Conservation (phyloP, 2,329 filamentous ascomycete species). For the Atkinsonella hypoxylon region DNA sequence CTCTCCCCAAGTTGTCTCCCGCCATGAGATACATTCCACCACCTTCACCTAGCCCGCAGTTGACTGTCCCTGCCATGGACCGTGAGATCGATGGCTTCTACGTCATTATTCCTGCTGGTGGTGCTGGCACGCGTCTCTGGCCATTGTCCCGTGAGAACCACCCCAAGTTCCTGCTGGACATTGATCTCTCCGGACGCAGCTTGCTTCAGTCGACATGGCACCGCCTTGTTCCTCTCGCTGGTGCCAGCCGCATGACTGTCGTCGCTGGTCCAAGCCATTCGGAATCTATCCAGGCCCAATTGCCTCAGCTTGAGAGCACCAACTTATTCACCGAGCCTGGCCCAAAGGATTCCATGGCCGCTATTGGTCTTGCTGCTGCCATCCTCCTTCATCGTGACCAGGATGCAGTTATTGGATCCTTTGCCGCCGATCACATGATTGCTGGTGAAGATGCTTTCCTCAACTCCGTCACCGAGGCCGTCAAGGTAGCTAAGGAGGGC, state of each 20-base stretch:
- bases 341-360: slow-evolving; percentile 17
- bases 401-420: slow-evolving; percentile 15
- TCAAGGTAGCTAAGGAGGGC: slow-evolving; percentile 15
- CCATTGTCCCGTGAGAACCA: slow-evolving; percentile 16
- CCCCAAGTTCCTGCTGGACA: slow-evolving; percentile 16
- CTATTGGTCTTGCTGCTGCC: slow-evolving; percentile 15
- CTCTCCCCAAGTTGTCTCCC: slow-evolving; percentile 7
- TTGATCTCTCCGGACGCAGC: slow-evolving; percentile 15
- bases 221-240: slow-evolving; percentile 15
- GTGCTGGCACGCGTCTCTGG: slow-evolving; percentile 17
- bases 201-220: slow-evolving; percentile 16
- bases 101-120: slow-evolving; percentile 16
- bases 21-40: slow-evolving; percentile 8
- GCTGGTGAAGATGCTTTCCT: slow-evolving; percentile 17
- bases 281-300: slow-evolving; percentile 13
- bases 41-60: slow-evolving; percentile 7
- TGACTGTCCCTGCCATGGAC: slow-evolving; percentile 7
- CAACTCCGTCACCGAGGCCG: slow-evolving; percentile 14
- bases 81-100: slow-evolving; percentile 17
- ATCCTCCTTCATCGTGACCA: slow-evolving; percentile 14
- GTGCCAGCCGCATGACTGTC: slow-evolving; percentile 14
- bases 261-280: slow-evolving; percentile 15
- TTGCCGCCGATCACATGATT: slow-evolving; percentile 17
- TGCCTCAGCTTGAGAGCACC: slow-evolving; percentile 12
- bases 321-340: slow-evolving; percentile 17